These are phyloP conservation scores for Aspergillus cavernicola DNA, from an alignment of 495 filamentous ascomycete species.

Conservation along the genomic window DNA sequence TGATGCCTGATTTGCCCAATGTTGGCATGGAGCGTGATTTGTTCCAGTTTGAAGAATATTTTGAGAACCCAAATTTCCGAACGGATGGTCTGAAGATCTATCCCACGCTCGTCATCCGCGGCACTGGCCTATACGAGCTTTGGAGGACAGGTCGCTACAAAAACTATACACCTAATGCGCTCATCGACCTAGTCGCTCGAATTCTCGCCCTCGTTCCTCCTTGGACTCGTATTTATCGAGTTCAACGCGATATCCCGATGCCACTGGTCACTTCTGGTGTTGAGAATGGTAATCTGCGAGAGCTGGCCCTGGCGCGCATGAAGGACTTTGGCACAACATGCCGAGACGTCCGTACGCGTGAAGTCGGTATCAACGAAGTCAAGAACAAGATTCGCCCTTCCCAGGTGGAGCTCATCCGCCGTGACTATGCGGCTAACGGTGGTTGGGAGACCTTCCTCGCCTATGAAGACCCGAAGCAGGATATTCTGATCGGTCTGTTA, in stretches of 20 bases:
- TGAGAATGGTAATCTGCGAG: slow-evolving; percentile 94
- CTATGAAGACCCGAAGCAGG: slow-evolving; percentile 97
- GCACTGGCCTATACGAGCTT: slow-evolving; percentile 93
- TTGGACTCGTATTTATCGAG: slow-evolving; percentile 98
- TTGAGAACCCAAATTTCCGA: slow-evolving; percentile 91
- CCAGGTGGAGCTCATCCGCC: slow-evolving; percentile 93
- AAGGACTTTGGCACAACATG: slow-evolving; percentile 98
- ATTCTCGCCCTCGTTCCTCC: slow-evolving; percentile 93
- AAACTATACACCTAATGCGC: slow-evolving; percentile 95
- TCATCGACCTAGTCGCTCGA: slow-evolving; percentile 91
- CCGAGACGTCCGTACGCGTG: slow-evolving; percentile 94
- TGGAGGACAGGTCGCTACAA: slow-evolving; percentile 97
- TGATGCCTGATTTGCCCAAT: slow-evolving; percentile 99
- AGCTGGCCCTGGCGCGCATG: slow-evolving; percentile 90
- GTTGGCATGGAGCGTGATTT: slow-evolving; percentile 97
- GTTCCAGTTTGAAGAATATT: slow-evolving; percentile 96
- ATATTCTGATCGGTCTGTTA: slow-evolving; percentile 91
- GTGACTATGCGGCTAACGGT: slow-evolving; percentile 91
- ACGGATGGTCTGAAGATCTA: slow-evolving; percentile 99
- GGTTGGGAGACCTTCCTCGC: slow-evolving; percentile 98
- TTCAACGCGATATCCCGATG: slow-evolving; percentile 98
- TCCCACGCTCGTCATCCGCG: slow-evolving; percentile 94
- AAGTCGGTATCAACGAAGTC: slow-evolving; percentile 97
- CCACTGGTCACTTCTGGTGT: slow-evolving; percentile 94
- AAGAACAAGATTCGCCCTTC: slow-evolving; percentile 96